phyloP scores from a whole-genome alignment of 495 filamentous ascomycete genomes.

The Penicillium daleae region DNA sequence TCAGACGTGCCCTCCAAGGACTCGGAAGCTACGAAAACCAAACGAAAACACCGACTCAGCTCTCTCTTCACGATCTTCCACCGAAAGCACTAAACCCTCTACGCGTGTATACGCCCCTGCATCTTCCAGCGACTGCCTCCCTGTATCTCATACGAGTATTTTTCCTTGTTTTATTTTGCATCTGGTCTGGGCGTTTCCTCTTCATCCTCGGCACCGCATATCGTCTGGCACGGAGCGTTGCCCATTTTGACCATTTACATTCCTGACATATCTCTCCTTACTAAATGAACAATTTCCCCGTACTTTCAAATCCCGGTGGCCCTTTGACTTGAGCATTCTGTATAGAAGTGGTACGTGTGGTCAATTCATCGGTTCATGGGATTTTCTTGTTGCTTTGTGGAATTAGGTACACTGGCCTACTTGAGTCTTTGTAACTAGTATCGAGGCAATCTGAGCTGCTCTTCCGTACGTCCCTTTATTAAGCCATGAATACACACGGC shows the following conservation, averaged over 20 bases:
- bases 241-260: neutral
- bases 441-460: neutral
- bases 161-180: slow-evolving; percentile 13
- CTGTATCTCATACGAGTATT: slow-evolving; percentile 18
- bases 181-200: slow-evolving; percentile 21
- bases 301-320: neutral
- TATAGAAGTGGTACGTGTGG: neutral
- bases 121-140: slow-evolving; percentile 21
- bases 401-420: neutral
- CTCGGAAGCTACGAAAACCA: slow-evolving; percentile 14
- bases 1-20: neutral
- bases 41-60: slow-evolving; percentile 31
- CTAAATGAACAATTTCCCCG: neutral
- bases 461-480: neutral
- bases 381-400: neutral
- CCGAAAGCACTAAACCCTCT: slow-evolving; percentile 24
- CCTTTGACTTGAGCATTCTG: neutral
- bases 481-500: neutral
- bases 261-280: neutral
- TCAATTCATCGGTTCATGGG: too few relatives aligned
- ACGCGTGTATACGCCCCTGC: slow-evolving; percentile 21
- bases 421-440: neutral
- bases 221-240: slow-evolving; percentile 22
- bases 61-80: slow-evolving; percentile 31
- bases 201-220: neutral